A percentile compares a stretch with the other conserved stretches of the same genome.
phyloP scores from a whole-genome alignment of 2,329 filamentous ascomycete genomes.

The Phaeosphaeriaceae sp. region DNA sequence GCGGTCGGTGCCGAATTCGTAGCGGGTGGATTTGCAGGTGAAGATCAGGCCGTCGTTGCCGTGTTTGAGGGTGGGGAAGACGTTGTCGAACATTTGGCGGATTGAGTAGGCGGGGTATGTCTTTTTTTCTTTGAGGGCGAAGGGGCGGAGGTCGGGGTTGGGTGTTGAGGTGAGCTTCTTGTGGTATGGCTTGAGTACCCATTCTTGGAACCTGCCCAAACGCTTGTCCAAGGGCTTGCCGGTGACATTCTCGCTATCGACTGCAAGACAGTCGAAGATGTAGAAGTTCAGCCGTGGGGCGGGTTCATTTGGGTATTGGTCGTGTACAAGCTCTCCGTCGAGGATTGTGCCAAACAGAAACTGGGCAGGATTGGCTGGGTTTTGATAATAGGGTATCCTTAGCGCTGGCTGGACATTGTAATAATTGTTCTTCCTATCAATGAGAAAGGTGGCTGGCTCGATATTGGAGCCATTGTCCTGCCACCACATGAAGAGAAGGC shows the following conservation, averaged over 20 bases:
- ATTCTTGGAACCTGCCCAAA: constrained; percentile 81
- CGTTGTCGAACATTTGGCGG: constrained; percentile 76
- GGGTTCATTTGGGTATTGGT: constrained; percentile 70
- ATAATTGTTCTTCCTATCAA: constrained; percentile 98
- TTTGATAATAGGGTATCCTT: constrained; percentile 77
- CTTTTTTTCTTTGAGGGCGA: constrained; percentile 83
- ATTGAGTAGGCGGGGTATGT: constrained; percentile 90
- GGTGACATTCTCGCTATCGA: constrained; percentile 79
- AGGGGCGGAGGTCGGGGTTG: constrained; percentile 61
- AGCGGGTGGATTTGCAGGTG: constrained; percentile 87
- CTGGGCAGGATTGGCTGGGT: constrained; percentile 58
- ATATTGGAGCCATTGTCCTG: constrained; percentile 49
- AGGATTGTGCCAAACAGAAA: constrained; percentile 85
- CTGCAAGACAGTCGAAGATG: constrained; percentile 89
- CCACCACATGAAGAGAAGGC: constrained; percentile 89
- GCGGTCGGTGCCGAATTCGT: constrained; percentile 87
- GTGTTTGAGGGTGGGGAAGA: constrained; percentile 83
- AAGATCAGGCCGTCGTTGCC: constrained; percentile 98
- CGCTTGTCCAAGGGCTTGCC: constrained; percentile 85
- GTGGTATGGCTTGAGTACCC: constrained; percentile 74
- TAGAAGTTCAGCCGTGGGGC: constrained; percentile 76
- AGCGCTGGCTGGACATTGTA: constrained; percentile 78
- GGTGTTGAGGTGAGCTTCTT: constrained; percentile 59
- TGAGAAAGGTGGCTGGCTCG: constrained; percentile 75
- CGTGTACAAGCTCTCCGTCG: constrained; percentile 92